These are phyloP conservation scores for Tylopilus plumbeoviolaceoides DNA, from an alignment of 768 basidiomycete species.

Conservation along the genomic window DNA sequence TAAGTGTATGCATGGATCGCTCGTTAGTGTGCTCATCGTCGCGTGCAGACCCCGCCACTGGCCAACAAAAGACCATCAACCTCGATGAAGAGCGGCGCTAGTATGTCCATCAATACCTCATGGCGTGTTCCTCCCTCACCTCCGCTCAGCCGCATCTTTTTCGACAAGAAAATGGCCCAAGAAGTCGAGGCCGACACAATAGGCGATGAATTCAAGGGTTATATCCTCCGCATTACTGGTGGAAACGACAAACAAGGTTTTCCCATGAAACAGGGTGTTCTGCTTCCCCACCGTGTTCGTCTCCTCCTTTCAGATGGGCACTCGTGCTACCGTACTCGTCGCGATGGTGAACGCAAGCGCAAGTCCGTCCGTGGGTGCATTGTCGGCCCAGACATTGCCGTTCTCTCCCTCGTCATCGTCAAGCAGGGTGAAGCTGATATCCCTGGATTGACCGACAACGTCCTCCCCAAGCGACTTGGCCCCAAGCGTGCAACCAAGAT, in stretches of 20 bases:
- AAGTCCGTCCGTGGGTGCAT: conserved; percentile 99
- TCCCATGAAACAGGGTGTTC: conserved; percentile 99
- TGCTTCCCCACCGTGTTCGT: conserved; percentile 88
- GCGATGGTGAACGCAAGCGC: conserved; percentile 94
- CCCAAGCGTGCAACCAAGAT: conserved; percentile 99
- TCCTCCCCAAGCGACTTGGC: conserved; percentile 92
- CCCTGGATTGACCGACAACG: conserved; percentile 85
- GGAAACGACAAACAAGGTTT: conserved; percentile 99
- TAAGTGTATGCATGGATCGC: conserved; percentile 37
- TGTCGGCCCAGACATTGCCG: conserved; percentile 94
- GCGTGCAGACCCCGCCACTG: conserved; percentile 84
- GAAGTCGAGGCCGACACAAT: conserved; percentile 89
- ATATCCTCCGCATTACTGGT: conserved; percentile 94
- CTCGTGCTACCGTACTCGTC: conserved; percentile 94
- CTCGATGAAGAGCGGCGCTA: conserved; percentile 87
- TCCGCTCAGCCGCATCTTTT: conserved; percentile 77
- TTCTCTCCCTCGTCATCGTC: conserved; percentile 89
- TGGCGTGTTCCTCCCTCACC: not conserved
- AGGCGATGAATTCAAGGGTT: conserved; percentile 96
- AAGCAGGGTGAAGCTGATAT: conserved; percentile 93
- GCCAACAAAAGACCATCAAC: conserved; percentile 94
- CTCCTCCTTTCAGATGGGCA: conserved; percentile 95
- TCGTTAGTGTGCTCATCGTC: conserved; percentile 11
- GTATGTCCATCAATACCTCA: conserved; percentile 39
- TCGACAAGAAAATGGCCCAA: conserved; percentile 95